Base-by-base conservation (phyloP, 805 yeast genomes). In the Ascoidea asiatica region DNA sequence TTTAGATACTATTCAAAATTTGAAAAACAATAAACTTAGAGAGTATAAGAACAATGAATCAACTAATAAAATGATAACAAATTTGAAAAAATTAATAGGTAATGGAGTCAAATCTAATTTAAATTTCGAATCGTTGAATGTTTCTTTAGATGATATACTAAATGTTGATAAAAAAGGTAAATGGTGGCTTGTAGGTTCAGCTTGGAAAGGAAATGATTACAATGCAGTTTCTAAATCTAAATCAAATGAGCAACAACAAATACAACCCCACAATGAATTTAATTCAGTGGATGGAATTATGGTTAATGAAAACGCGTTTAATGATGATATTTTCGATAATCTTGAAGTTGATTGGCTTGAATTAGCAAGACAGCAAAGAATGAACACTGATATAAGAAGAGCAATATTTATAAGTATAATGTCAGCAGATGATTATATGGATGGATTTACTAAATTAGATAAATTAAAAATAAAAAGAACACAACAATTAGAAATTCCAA, bases 111-210 rank as follows among this genome's bases (percentile, higher is more conserved):
- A 64, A 20, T 60, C 69, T 17, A 63, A 64, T 37, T 71, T 71
- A 39, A 57, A 62, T 21, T 63, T 66, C 37, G 97, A 92, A 44
- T 84, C 98, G 1, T 69, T 92, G 21, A 87, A 84, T 52, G 97
- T 92, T 0, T 66, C 85, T 2, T 65, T 90, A 19, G 79, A 77
- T 40, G 99, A 92, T 63, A 87, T 92, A 46, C 77, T 74, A 42
- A 77, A 75, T 48, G 71, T 86, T 20, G 84, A 81, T 13, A 75
- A 81, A 1, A 77, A 78, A 51, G 99, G 99, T 46, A 92, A 90
- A 62, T 92, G 99, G 99, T 92, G 99, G 99, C 68, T 92, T 29
- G 90, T 92, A 23, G 99, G 99, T 42, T 85, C 97, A 1, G 95
- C 98, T 0, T 92, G 97, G 96, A 85, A 78, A 55, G 96, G 95